Evolutionary conservation across 495 filamentous ascomycete genomes (phyloP), one percentile per base, ranked within the genome.

Genomic region (Aspergillus egyptiacus): DNA sequence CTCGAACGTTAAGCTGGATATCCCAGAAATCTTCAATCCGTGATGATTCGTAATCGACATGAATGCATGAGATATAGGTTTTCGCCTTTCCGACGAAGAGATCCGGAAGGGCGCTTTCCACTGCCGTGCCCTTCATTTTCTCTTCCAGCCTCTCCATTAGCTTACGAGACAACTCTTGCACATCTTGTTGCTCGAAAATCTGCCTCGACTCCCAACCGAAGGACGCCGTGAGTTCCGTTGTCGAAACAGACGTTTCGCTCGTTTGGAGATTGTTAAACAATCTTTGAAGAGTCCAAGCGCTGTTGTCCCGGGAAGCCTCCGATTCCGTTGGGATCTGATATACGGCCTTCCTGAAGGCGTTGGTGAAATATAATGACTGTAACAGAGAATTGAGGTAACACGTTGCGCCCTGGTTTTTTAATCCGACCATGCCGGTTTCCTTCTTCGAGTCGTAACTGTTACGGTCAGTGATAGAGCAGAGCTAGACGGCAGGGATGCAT

Each of bases 101-200:
- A 41, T 88, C 82, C 0, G 88, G 81, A 17, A 99, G 74, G 2
- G 86, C 87, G 55, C 94, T 95, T 57, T 97, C 90, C n/a, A 89
- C 89, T 37, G 85, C 80, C 8, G 93, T 99, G 38, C 89, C 91
- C 67, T 97, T 99, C 93, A 99, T 99, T 62, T 85, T 89, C 60
- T 90, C 82, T 61, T 97, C 93, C 70, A 99, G 80, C 36, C 85
- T 82, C 65, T 99, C 93, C 85, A 99, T 97, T 24, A 99, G 74
- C 63, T 96, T 96, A 33, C 93, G 78, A 14, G 89, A 96, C 14
- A 99, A 73, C 63, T 99, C 93, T 61, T 99, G 93, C 6, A 99
- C 93, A 68, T 99, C 93, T 70, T 99, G 93, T 63, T 99, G 93
- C 63, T 96, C 94, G 65, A 99, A 99, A 25, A 96, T 96, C 63